phyloP scores from a whole-genome alignment of 2,329 filamentous ascomycete species.

The Cladosporium halotolerans region DNA sequence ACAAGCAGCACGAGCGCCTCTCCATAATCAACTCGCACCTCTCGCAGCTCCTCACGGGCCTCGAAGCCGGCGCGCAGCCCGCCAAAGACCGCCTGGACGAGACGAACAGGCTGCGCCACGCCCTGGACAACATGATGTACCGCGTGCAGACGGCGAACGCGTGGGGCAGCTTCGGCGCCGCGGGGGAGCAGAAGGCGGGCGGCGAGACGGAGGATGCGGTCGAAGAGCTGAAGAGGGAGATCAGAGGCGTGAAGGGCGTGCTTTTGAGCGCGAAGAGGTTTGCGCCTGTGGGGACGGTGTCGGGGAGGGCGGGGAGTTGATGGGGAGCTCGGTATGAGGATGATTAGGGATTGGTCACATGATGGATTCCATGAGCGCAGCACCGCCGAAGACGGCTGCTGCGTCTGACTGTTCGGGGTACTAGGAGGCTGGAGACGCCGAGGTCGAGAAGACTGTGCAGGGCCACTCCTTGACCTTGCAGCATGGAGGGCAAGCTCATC shows the following conservation, averaged over 20 bases:
- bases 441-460: too few species aligned
- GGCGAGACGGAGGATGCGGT: conserved; percentile 54
- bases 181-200: conserved; percentile 17
- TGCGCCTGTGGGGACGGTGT: conserved; percentile 16
- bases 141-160: conserved; percentile 35
- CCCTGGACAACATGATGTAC: conserved; percentile 58
- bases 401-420: too few species aligned
- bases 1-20: conserved; percentile 30
- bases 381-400: too few species aligned
- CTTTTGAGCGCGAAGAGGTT: conserved; percentile 70
- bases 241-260: conserved; percentile 72
- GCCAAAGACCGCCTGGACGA: conserved; percentile 46
- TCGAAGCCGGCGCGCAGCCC: conserved; percentile 48
- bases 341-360: too few species aligned
- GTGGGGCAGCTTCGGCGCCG: conserved; percentile 31
- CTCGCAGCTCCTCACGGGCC: conserved; percentile 42
- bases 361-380: too few species aligned
- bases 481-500: too few species aligned
- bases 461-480: too few species aligned
- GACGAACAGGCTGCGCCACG: conserved; percentile 53
- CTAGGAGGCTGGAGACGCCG: neutral
- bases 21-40: conserved; percentile 48
- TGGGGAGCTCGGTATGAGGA: too few species aligned
- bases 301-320: conserved; percentile 15
- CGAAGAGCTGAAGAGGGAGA: conserved; percentile 65